phyloP scores from a whole-genome alignment of 2,329 filamentous ascomycete genomes.

The Fusarium multiceps region DNA sequence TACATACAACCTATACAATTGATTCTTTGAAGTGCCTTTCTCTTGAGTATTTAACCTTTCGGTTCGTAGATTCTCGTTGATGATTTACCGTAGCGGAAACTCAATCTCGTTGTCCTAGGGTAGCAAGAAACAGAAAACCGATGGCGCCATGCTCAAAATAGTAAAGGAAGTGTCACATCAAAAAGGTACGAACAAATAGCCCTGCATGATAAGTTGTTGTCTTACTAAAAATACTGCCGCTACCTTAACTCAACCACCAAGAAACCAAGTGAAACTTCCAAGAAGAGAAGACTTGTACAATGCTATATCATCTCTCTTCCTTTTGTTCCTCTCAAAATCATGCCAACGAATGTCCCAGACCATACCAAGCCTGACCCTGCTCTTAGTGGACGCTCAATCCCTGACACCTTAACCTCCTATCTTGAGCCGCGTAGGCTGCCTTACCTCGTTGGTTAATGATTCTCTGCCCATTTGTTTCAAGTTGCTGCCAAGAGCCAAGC shows the following conservation, averaged over 20 bases:
- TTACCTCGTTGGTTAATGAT: slow-evolving; percentile 35
- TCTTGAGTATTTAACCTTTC: not conserved
- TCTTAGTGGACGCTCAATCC: slow-evolving; percentile 6
- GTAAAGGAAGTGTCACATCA: not conserved
- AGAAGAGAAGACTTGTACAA: not conserved
- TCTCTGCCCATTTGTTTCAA: slow-evolving; percentile 35
- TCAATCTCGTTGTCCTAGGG: not conserved
- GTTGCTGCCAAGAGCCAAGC: slow-evolving; percentile 24
- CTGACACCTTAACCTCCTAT: slow-evolving; percentile 29
- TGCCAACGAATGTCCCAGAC: not conserved
- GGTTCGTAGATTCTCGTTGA: not conserved
- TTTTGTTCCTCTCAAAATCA: not conserved
- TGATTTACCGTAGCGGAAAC: slow-evolving; percentile 1
- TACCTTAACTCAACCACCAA: not conserved
- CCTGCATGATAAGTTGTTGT: not conserved
- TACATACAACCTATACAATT: not conserved
- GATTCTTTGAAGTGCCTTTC: not conserved
- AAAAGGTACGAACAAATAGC: slow-evolving; percentile 3
- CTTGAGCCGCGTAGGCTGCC: slow-evolving; percentile 29
- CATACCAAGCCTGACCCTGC: slow-evolving; percentile 2
- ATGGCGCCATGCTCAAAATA: slow-evolving; percentile 14
- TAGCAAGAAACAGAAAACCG: not conserved
- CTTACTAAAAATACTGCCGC: slow-evolving; percentile 1
- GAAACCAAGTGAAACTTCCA: not conserved
- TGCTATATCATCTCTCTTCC: not conserved